Percentiles rank a stretch among this genome's conserved stretches.
phyloP scores from a whole-genome alignment of 2,329 filamentous ascomycete genomes.

The Xylaria sp. region DNA sequence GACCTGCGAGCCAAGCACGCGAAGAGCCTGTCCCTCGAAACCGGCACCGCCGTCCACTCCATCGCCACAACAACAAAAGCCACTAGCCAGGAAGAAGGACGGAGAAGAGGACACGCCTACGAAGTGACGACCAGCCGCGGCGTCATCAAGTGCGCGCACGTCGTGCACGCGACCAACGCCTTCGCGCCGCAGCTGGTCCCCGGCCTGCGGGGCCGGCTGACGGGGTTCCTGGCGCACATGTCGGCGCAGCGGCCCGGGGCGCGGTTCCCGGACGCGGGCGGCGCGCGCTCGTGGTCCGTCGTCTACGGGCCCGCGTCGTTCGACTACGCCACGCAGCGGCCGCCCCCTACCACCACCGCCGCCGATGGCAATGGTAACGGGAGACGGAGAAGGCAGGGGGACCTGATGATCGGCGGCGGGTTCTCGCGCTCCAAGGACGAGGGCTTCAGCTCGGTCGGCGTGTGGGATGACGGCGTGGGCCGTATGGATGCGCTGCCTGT shows the following conservation, averaged over 20 bases:
- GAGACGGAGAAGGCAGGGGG: conserved; percentile 36
- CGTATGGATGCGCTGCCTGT: conserved; percentile 44
- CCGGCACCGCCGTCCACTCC: conserved; percentile 32
- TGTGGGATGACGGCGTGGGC: conserved; percentile 49
- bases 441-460: conserved; percentile 50
- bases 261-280: conserved; percentile 36
- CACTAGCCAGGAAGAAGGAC: too few relatives aligned
- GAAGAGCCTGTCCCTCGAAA: conserved; percentile 15
- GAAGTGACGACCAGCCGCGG: conserved; percentile 50
- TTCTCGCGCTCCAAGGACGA: conserved; percentile 46
- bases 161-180: conserved; percentile 63
- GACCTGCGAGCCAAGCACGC: conserved; percentile 40
- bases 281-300: conserved; percentile 53
- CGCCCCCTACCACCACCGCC: too few relatives aligned
- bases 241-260: conserved; percentile 49
- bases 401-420: conserved; percentile 59
- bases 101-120: conserved; percentile 38
- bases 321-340: conserved; percentile 56
- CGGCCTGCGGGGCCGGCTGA: conserved; percentile 48
- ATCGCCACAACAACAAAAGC: too few relatives aligned
- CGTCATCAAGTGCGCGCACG: conserved; percentile 47
- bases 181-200: conserved; percentile 56
- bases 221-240: conserved; percentile 52
- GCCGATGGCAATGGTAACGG: too few relatives aligned
- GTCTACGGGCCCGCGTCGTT: conserved; percentile 49